Conservation (phyloP, 345 rosid genomes). For the Moringa oleifera region DNA sequence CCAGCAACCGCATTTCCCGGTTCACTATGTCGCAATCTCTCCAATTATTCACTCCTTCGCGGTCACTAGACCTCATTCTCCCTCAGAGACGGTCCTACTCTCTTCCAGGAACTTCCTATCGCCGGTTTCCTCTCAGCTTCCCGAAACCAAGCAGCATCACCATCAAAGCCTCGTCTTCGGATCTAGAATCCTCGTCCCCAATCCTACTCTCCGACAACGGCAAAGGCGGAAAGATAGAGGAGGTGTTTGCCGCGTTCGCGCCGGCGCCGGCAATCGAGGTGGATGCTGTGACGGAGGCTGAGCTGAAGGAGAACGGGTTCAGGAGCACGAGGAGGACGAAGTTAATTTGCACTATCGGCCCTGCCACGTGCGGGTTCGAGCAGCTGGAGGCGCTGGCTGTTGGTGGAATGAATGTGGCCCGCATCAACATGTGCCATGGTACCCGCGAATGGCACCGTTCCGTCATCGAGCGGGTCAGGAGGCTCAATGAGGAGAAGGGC, state of each 20-base stretch:
- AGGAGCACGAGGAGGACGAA: conserved; percentile 96
- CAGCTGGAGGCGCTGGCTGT: conserved; percentile 86
- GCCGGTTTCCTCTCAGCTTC: conserved; percentile 25
- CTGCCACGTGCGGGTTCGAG: conserved; percentile 79
- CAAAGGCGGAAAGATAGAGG: conserved; percentile 4
- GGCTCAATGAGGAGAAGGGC: conserved; percentile 91
- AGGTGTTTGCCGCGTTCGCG: neutral
- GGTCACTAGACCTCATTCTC: conserved; percentile 14
- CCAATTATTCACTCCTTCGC: conserved; percentile 47
- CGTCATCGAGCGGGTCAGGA: conserved; percentile 76
- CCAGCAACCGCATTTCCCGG: conserved; percentile 10
- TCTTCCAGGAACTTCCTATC: conserved; percentile 28
- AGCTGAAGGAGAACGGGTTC: conserved; percentile 98
- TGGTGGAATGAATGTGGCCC: conserved; percentile 98
- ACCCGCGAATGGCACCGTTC: conserved; percentile 84
- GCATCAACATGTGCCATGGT: conserved; percentile 97
- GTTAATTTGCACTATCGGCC: conserved; percentile 94
- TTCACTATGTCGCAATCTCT: conserved; percentile 65
- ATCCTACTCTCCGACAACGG: conserved; percentile 60
- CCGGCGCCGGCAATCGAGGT: conserved; percentile 52
- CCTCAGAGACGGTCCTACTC: conserved; percentile 28
- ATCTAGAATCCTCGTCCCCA: conserved; percentile 36
- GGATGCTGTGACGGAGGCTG: conserved; percentile 86
- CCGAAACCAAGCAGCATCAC: conserved; percentile 29
- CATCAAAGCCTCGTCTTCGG: conserved; percentile 49